Evolutionary conservation across 805 yeast species (phyloP).

Genomic region (Yarrowia porcina): DNA sequence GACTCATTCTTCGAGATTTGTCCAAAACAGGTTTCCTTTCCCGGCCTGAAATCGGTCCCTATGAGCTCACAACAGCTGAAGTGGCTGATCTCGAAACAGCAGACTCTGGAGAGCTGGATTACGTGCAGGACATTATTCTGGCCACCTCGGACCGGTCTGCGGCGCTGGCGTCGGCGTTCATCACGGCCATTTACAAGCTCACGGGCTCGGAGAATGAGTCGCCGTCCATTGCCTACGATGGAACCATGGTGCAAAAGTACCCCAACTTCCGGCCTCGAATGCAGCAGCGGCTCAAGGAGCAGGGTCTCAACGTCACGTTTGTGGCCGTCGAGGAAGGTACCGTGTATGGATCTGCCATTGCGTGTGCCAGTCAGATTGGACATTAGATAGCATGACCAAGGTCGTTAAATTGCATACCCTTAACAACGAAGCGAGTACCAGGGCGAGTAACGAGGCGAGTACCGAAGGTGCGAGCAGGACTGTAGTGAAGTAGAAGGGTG

Average conservation of each 20-base stretch:
- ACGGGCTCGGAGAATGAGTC: conserved; percentile 27
- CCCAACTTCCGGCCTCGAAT: conserved; percentile 31
- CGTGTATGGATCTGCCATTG: conserved; percentile 5
- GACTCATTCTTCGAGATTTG: conserved; percentile 68
- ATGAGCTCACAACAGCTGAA: conserved; percentile 30
- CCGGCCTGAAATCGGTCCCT: conserved; percentile 33
- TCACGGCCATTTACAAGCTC: conserved; percentile 30
- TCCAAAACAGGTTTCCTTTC: conserved; percentile 42
- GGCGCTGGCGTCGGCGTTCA: conserved; percentile 34
- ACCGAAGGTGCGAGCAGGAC: no score
- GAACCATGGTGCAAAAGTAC: conserved; percentile 38
- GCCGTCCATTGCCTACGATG: conserved; percentile 35
- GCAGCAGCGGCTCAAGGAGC: conserved; percentile 20
- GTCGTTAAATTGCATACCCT: background rate
- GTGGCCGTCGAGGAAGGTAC: conserved; percentile 15
- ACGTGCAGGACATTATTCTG: conserved; percentile 31
- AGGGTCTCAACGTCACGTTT: conserved; percentile 11
- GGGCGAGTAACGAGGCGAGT: no score
- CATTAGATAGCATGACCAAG: background rate
- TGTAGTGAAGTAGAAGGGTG: no score
- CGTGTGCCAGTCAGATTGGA: background rate
- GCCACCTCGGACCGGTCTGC: conserved; percentile 39
- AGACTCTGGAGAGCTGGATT: conserved; percentile 29
- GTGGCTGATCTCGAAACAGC: conserved; percentile 19
- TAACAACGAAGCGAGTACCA: no score